Evolutionary conservation across 2,329 filamentous ascomycete genomes (phyloP).

Genomic region (Microdochium bolleyi): DNA sequence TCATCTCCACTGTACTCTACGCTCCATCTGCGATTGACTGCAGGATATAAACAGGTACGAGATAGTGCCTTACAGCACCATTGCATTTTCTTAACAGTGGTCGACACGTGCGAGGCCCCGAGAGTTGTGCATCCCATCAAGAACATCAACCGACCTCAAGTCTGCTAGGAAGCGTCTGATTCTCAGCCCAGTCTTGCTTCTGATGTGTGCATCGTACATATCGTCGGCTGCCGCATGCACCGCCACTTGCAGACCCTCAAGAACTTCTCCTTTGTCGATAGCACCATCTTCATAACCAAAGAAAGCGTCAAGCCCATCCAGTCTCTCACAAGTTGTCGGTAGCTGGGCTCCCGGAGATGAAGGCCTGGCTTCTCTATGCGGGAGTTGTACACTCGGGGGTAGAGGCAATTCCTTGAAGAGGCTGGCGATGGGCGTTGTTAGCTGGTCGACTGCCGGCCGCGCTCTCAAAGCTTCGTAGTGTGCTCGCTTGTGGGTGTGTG

Average conservation of each 20-base stretch:
- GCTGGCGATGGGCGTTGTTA: background rate
- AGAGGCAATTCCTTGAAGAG: background rate
- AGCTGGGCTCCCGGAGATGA: background rate
- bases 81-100: too few relatives aligned
- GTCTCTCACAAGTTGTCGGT: background rate
- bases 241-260: constrained; percentile 46
- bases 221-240: constrained; percentile 48
- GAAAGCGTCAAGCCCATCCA: constrained; percentile 16
- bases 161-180: constrained; percentile 48
- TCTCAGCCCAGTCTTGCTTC: constrained; percentile 40
- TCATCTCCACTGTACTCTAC: too few relatives aligned
- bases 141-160: constrained; percentile 39
- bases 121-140: constrained; percentile 17
- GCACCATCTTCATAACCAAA: constrained; percentile 26
- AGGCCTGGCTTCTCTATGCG: background rate
- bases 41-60: too few relatives aligned
- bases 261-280: constrained; percentile 41
- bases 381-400: background rate
- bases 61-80: too few relatives aligned
- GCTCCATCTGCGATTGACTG: too few relatives aligned
- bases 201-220: constrained; percentile 42
- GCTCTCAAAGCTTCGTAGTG: too few relatives aligned
- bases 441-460: too few relatives aligned
- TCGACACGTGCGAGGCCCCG: constrained; percentile 6
- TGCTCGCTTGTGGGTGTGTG: too few relatives aligned